Base-by-base conservation (phyloP, 257 asterid species). In the Thymus mandschuricus region DNA sequence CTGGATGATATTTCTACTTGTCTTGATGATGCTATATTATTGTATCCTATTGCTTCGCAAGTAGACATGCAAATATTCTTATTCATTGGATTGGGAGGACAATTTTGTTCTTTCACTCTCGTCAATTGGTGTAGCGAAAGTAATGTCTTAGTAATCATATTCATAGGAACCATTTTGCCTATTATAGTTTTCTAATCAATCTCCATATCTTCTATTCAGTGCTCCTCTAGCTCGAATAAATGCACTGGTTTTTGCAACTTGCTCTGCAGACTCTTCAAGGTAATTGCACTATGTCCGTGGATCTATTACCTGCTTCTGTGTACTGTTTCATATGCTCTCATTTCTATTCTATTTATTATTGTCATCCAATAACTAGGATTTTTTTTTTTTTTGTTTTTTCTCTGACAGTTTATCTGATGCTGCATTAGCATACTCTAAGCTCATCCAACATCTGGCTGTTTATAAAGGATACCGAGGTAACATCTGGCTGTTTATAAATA, bases 391-490 rank as follows among this genome's bases (percentile, higher is more conserved):
- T 79, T 21, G 21, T 21, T 21, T 21, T 21, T 21, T 21, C 21
- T 21, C 21, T 21, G 21, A 76, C 89, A 93, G 99, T 82, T 81
- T 78, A 56, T 88, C 88, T 63, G 97, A 95, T 85, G 81, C 82
- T 74, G 91, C 92, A 28, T 81, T 95, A 75, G 97, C 98, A 41
- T 89, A 92, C 85, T 82, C 96, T 71, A 92, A 95, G 83, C 95
- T 95, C 72, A 87, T 95, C 82, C 97, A 95, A 75, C 89, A 95
- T 82, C 70, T 91, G 84, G 96, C 96, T 34, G 81, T 83, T 66
- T 83, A 83, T 74, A 91, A 92, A 79, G 99, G 99, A 74, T 88
- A 92, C 83, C 80, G 64, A 95, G 97, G 98, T 93, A 95, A 75
- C 89, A 95, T 82, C 70, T 91, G 84, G 96, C 96, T 34, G 81